Evolutionary conservation across 2,329 filamentous ascomycete species (phyloP), one percentile per base, ranked within the genome.

Genomic region (Macrophomina tecta): DNA sequence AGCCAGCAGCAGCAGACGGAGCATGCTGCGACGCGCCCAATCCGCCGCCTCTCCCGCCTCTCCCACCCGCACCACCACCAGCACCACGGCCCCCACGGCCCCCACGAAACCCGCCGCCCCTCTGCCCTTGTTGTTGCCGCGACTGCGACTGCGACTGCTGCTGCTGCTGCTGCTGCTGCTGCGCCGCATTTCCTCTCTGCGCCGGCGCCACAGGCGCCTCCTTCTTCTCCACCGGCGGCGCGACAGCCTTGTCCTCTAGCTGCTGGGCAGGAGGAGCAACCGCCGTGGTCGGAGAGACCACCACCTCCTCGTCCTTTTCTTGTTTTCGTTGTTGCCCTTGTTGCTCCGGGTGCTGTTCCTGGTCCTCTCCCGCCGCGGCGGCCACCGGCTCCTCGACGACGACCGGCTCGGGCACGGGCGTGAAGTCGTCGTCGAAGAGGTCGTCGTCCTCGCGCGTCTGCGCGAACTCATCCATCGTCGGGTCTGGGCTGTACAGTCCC

Each of bases 401-500:
- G 9, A 80, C 73, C 2, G 81, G 79, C 60, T 83, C 77, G 42
- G 80, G 73, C 7, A 82, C 77, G 11, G 82, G 82, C 7, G 77
- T 82, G 69, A 84, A 83, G 71, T 84, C 82, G 65, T 84, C 82
- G 71, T 82, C 82, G 73, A 84, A 84, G 4, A 84, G 76, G 69
- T 84, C 82, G 68, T 84, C 82, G 49, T 81, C 80, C 46, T 80
- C 78, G n/a, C 82, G 81, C 0, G 83, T 82, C 67, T 83, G 82
- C 71, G 82, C 82, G 56, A 82, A 82, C 32, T 82, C 79, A 65
- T 83, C 82, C 14, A 77, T 70, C 55, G 61, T 61, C 45, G 64
- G 53, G 53, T 66, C 64, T n/a, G 46, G 52, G 52, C 53, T 60
- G 64, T 58, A 66, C 16, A 65, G 16, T 9, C 51, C 51, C 16